Evolutionary conservation across 2,329 filamentous ascomycete species (phyloP), one percentile per base, ranked within the genome.

Genomic region (Aspergillus cejpii): DNA sequence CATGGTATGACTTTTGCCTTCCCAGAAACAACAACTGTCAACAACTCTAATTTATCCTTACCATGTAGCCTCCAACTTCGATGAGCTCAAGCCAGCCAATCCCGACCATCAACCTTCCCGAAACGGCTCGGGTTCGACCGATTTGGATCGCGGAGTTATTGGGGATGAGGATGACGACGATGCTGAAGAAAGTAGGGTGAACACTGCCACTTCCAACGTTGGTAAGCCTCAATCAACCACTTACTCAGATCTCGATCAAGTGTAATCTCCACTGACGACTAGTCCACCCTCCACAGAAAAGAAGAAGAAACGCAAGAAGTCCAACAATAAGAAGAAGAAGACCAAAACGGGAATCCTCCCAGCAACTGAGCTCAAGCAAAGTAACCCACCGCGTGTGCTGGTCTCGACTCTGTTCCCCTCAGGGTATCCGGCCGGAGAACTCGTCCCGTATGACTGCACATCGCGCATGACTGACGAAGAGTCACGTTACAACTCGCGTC

Each of bases 401-500:
- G 56, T 77, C 8, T 56, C 60, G n/a, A 59, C 70, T 33, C 64
- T 77, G 20, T 76, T 76, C 54, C 67, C 66, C 2, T 55, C 65
- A 27, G 62, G 62, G 26, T 77, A 73, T 48, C 72, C 73, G 1
- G 53, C 63, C 15, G 74, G 74, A 7, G 71, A 77, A 52, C 56
- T 73, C 34, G 41, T 39, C 23, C 39, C 17, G 51, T 61, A 68
- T 44, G 69, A 73, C 10, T 74, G 74, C 46, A 65, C 63, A 3
- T 63, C 62, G 38, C 71, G 72, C 21, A 74, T 68, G 3, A 74
- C 73, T 2, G 65, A 57, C 46, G 72, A 74, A 50, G 74, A 77
- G 60, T 55, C 66, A 39, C 66, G 73, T 26, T 65, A 74, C 47
- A 49, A 70, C 15, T 54, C 61, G 10, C 60, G 61, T 42, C 62